phyloP scores from a whole-genome alignment of 2,329 filamentous ascomycete genomes.

The Aspergillus uvarum region DNA sequence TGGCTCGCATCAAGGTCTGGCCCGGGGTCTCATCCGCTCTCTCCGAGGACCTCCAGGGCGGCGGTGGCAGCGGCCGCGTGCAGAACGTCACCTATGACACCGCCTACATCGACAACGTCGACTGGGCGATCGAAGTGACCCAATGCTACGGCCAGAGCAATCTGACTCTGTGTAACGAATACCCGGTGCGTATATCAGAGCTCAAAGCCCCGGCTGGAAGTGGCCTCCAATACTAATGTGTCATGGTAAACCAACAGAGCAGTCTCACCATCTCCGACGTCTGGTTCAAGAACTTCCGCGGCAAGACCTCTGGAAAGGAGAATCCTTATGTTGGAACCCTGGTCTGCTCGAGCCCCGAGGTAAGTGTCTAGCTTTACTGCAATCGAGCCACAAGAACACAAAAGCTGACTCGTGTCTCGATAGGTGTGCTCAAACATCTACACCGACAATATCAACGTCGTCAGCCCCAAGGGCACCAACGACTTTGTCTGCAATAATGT shows the following conservation, averaged over 20 bases:
- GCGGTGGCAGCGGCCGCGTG: conserved; percentile 63
- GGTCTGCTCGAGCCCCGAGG: conserved; percentile 50
- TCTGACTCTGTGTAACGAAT: conserved; percentile 59
- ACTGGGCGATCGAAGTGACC: conserved; percentile 64
- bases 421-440: conserved; percentile 50
- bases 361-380: conserved; percentile 34
- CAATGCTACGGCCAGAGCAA: conserved; percentile 66
- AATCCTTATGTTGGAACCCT: conserved; percentile 49
- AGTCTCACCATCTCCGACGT: conserved; percentile 57
- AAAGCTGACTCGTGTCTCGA: neutral
- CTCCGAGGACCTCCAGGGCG: conserved; percentile 62
- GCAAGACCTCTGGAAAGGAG: conserved; percentile 51
- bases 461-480: conserved; percentile 48
- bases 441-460: conserved; percentile 47
- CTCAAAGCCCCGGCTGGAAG: too few relatives aligned
- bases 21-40: conserved; percentile 57
- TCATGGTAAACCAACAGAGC: conserved; percentile 20
- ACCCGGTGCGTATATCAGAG: conserved; percentile 44
- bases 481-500: conserved; percentile 49
- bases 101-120: conserved; percentile 61
- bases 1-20: conserved; percentile 74
- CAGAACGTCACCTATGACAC: conserved; percentile 67
- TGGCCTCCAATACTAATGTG: neutral
- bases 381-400: neutral
- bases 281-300: conserved; percentile 57